Evolutionary conservation across 805 yeast species (phyloP).

Genomic region (Aciculoconidium aculeatum): DNA sequence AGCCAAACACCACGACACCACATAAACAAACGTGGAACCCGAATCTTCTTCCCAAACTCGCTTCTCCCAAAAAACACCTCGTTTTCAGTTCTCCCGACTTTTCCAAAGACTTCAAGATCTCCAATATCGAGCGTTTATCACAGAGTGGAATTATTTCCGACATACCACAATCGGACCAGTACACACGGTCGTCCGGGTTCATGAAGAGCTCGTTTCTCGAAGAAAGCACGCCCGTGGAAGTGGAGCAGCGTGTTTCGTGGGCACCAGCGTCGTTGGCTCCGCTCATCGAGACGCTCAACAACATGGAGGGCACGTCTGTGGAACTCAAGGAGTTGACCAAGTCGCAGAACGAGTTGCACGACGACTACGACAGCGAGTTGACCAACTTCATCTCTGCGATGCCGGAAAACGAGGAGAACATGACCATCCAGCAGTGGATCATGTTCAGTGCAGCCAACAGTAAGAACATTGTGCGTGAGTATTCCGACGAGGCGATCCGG

Average conservation of each 20-base stretch:
- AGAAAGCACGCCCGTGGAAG: not conserved
- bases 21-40: no score
- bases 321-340: conserved; percentile 28
- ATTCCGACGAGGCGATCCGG: conserved; percentile 42
- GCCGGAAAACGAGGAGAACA: conserved; percentile 63
- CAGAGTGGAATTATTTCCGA: conserved; percentile 3
- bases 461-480: conserved; percentile 39
- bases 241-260: conserved; percentile 7
- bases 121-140: not conserved
- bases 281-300: conserved; percentile 13
- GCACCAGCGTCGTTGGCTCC: conserved; percentile 7
- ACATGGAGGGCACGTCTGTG: conserved; percentile 31
- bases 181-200: conserved; percentile 4
- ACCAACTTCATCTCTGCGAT: conserved; percentile 60
- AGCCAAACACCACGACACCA: no score
- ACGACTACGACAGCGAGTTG: conserved; percentile 62
- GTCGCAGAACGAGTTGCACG: conserved; percentile 39
- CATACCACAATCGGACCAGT: conserved; percentile 1
- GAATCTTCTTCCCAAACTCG: no score
- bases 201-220: conserved; percentile 1
- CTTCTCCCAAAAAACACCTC: no score
- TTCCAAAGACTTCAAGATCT: conserved; percentile 2
- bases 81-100: conserved; percentile 1
- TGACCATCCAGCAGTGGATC: conserved; percentile 73
- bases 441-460: conserved; percentile 50